Evolutionary conservation across 306 rosid genomes (phyloP).

Genomic region (Cyclanthera cordifolia): DNA sequence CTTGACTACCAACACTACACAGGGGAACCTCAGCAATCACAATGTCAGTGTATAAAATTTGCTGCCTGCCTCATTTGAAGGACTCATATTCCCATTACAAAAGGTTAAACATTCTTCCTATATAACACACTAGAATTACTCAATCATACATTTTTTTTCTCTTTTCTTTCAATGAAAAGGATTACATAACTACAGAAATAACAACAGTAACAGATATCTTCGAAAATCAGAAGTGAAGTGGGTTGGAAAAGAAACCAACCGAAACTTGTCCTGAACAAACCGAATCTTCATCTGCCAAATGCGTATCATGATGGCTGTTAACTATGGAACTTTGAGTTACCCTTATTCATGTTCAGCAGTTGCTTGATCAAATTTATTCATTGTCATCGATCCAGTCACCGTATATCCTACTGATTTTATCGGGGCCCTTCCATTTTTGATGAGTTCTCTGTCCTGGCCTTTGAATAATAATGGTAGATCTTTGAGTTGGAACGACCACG

Average conservation of each 20-base stretch:
- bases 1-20: neutral
- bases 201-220: conserved; percentile 6
- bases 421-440: conserved; percentile 99
- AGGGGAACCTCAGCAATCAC: neutral
- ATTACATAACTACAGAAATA: conserved; percentile 2
- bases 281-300: conserved; percentile 15
- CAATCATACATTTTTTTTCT: neutral
- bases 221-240: neutral
- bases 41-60: conserved; percentile 3
- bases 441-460: conserved; percentile 81
- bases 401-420: conserved; percentile 94
- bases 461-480: conserved; percentile 63
- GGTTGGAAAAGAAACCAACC: conserved; percentile 10
- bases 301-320: neutral
- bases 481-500: conserved; percentile 68
- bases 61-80: conserved; percentile 7
- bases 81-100: conserved; percentile 5
- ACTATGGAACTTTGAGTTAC: conserved; percentile 5
- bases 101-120: neutral
- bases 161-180: conserved; percentile 1
- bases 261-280: conserved; percentile 18
- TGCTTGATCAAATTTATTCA: conserved; percentile 35
- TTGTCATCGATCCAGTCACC: conserved; percentile 97
- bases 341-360: conserved; percentile 3
- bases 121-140: neutral